Base-by-base conservation (phyloP, 1,284 basidiomycete species). In the Irpex sp. region DNA sequence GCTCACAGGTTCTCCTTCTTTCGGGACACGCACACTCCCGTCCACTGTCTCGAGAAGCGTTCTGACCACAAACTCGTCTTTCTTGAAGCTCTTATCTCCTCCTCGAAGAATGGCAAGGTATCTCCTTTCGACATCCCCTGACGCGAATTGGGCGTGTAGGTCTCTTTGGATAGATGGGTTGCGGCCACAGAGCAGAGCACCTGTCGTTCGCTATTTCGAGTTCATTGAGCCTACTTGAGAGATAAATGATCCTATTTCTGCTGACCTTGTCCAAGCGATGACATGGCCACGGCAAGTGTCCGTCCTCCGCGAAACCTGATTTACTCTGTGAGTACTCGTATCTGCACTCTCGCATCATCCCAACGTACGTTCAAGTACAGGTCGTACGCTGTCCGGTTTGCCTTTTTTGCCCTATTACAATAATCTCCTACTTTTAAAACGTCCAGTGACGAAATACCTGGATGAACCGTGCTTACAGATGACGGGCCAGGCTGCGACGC, bases 51-150 rank as follows among this genome's bases (percentile, higher is more conserved):
- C 54, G 7, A 89, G 72, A 2, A 77, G 68, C 9, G 74, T 74
- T 36, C 77, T 73, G 55, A 90, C 85, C n/a, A n/a, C 13, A 59
- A 78, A 69, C 0, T 87, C 88, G 2, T 66, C 68, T 11, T 65
- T 66, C 5, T 72, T 67, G 65, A 88, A 87, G 0, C 79, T 78
- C 57, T 81, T 74, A n/a, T 71, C 69, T 3, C 81, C 81, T 11
- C 82, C 86, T 37, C 82, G 79, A 0, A 89, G 87, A 38, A 92
- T 74, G 0, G 89, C 89, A 26, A 90, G 79, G 68, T 92, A 92
- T 0, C 80, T 82, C 70, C 92, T 91, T 38, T 78, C 71, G 5
- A 88, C 73, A 0, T 71, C 74, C 36, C 79, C 78, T 5, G 74
- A 67, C 15, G 75, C 74, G 60, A 92, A 85, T 69, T 90, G 88